Base-by-base conservation (phyloP, 768 basidiomycete genomes). In the Pulveroboletus sp. region DNA sequence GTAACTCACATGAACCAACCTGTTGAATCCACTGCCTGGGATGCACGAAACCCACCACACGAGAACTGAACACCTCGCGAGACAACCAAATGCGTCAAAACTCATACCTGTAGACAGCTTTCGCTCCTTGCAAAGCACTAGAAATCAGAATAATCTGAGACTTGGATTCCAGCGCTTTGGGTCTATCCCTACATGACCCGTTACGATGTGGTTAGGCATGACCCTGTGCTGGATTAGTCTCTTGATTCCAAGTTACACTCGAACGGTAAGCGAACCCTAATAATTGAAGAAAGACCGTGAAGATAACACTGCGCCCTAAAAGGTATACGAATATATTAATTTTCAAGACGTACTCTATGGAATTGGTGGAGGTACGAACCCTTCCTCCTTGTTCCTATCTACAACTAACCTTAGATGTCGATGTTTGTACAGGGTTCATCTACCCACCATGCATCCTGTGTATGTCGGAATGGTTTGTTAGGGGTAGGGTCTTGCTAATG, bases 271-370 rank as follows among this genome's bases (percentile, higher is more conserved):
- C 17, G 6, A 40, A 40, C 12, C 27, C 27, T 2, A 7, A 23
- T 21, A 20, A 8, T 25, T 14, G 14, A n/a, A n/a, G 9, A 34
- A 14, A 6, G 7, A 9, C 9, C 12, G 27, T 29, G 12, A 29
- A 7, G n/a, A n/a, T 9, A n/a, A 2, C 27, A 9, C 12, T 29
- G 2, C 12, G 27, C 27, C n/a, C n/a, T n/a, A n/a, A n/a, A 47
- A 47, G 46, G 23, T 40, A 13, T 47, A 25, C 25, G 29, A 23
- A n/a, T 20, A 40, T 21, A 16, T 40, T n/a, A 40, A 40, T 33
- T 47, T 47, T 24, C 46, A 47, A 40, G 46, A 39, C 5, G 46
- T 35, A 9, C 7, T 47, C 17, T 47, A 47, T n/a, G 32, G 39
- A 19, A 47, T 47, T 27, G 45, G 45, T 33, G 45, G 39, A 40